Evolutionary conservation across 495 filamentous ascomycete species (phyloP).

Genomic region (Saxispiralis lemnorum): DNA sequence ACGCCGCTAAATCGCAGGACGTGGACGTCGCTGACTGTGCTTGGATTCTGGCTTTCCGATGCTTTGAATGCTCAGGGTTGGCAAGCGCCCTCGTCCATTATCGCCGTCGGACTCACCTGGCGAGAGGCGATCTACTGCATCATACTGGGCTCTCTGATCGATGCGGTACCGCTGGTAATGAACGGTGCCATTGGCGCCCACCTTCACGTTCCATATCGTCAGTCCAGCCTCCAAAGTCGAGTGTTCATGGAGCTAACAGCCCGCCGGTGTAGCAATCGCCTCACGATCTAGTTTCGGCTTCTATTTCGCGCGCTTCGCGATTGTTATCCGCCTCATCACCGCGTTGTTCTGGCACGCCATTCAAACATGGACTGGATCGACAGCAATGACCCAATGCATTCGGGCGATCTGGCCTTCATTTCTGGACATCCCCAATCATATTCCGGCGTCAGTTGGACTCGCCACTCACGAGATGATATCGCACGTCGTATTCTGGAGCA

Average conservation of each 20-base stretch:
- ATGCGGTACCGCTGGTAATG: slow-evolving; percentile 5
- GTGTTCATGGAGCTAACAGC: too few relatives aligned
- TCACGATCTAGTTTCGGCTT: slow-evolving; percentile 51
- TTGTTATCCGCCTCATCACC: slow-evolving; percentile 47
- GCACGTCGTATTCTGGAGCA: slow-evolving; percentile 44
- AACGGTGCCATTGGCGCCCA: slow-evolving; percentile 28
- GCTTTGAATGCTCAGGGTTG: slow-evolving; percentile 26
- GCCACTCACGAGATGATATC: slow-evolving; percentile 45
- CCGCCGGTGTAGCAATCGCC: slow-evolving; percentile 36
- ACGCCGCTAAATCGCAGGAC: slow-evolving; percentile 26
- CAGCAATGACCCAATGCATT: slow-evolving; percentile 48
- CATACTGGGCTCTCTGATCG: slow-evolving; percentile 4
- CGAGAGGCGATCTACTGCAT: slow-evolving; percentile 26
- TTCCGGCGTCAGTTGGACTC: slow-evolving; percentile 39
- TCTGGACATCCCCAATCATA: slow-evolving; percentile 16
- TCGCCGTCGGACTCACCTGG: slow-evolving; percentile 35
- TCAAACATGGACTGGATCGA: slow-evolving; percentile 48
- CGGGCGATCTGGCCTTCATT: slow-evolving; percentile 42
- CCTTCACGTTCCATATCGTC: slow-evolving; percentile 18
- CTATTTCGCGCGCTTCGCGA: slow-evolving; percentile 49
- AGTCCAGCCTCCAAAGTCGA: too few relatives aligned
- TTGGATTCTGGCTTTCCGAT: slow-evolving; percentile 34
- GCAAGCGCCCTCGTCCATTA: slow-evolving; percentile 20
- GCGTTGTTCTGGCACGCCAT: slow-evolving; percentile 61
- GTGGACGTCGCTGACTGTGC: slow-evolving; percentile 28